Percentiles rank a stretch among this genome's conserved stretches.
Conservation (phyloP, 306 rosid genomes). For the Cucurbita argyrosperma region DNA sequence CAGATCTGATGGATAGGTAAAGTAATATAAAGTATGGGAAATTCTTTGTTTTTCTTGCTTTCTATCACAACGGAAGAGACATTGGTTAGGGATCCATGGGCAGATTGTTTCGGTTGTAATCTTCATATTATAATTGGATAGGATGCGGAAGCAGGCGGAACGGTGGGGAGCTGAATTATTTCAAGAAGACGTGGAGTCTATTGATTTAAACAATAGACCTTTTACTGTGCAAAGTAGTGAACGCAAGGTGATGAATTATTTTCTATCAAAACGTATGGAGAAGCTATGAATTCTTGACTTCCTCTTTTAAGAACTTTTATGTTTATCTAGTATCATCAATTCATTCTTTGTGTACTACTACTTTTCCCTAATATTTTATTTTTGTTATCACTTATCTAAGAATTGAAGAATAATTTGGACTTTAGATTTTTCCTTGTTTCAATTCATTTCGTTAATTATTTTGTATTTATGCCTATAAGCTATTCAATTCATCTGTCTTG, state of each 20-base stretch:
- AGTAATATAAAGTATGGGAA: neutral
- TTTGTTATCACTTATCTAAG: neutral
- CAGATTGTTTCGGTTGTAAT: neutral
- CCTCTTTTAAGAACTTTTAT: neutral
- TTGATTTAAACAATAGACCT: conserved; percentile 62
- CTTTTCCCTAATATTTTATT: neutral
- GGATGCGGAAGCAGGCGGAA: conserved; percentile 65
- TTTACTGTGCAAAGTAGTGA: conserved; percentile 84
- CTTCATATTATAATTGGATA: conserved; percentile 7
- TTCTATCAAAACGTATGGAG: neutral
- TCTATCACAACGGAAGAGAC: neutral
- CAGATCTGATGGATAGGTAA: conserved; percentile 93
- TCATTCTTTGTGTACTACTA: neutral
- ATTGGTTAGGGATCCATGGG: neutral
- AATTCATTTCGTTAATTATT: neutral
- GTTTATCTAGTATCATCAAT: neutral
- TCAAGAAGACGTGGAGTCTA: conserved; percentile 80
- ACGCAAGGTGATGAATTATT: conserved; percentile 61
- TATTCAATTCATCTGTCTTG: neutral
- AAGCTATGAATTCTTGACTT: neutral
- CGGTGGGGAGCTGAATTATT: conserved; percentile 93
- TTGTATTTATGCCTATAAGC: neutral
- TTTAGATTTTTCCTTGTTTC: neutral
- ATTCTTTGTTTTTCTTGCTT: neutral
- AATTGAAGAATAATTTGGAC: neutral